A percentile compares a stretch with the other conserved stretches of the same genome.
Evolutionary conservation across 2,329 filamentous ascomycete species (phyloP).

Genomic region (Dactylellina cionopaga): DNA sequence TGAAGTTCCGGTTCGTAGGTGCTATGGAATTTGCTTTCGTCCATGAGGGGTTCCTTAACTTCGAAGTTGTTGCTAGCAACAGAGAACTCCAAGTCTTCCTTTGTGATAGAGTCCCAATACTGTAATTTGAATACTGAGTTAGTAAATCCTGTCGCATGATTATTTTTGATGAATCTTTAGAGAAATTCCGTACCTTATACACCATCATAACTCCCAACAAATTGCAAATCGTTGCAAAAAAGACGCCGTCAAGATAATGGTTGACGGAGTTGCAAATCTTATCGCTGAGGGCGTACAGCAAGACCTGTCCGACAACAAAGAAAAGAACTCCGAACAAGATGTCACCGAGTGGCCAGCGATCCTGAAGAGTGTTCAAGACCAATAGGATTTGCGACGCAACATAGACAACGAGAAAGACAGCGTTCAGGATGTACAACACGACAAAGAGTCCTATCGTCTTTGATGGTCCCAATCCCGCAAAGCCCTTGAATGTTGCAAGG

Average conservation of each 20-base stretch:
- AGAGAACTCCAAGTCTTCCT: slow-evolving; percentile 97
- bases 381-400: slow-evolving; percentile 86
- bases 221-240: slow-evolving; percentile 94
- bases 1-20: slow-evolving; percentile 51
- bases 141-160: slow-evolving; percentile 54
- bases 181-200: slow-evolving; percentile 79
- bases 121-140: slow-evolving; percentile 61
- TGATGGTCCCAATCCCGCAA: slow-evolving; percentile 83
- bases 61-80: slow-evolving; percentile 97
- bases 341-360: slow-evolving; percentile 93
- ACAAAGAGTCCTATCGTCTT: slow-evolving; percentile 91
- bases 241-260: slow-evolving; percentile 93
- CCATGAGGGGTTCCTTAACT: slow-evolving; percentile 86
- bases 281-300: slow-evolving; percentile 88
- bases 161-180: background rate
- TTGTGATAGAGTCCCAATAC: slow-evolving; percentile 99
- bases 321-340: slow-evolving; percentile 91
- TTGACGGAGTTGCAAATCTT: slow-evolving; percentile 83
- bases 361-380: slow-evolving; percentile 87
- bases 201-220: slow-evolving; percentile 98
- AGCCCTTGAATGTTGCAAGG: slow-evolving; percentile 90
- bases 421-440: slow-evolving; percentile 90
- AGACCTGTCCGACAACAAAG: slow-evolving; percentile 89
- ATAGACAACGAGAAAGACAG: slow-evolving; percentile 85
- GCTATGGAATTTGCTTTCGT: slow-evolving; percentile 69